phyloP scores from a whole-genome alignment of 1,284 basidiomycete genomes.

The Trichosporon inkin region DNA sequence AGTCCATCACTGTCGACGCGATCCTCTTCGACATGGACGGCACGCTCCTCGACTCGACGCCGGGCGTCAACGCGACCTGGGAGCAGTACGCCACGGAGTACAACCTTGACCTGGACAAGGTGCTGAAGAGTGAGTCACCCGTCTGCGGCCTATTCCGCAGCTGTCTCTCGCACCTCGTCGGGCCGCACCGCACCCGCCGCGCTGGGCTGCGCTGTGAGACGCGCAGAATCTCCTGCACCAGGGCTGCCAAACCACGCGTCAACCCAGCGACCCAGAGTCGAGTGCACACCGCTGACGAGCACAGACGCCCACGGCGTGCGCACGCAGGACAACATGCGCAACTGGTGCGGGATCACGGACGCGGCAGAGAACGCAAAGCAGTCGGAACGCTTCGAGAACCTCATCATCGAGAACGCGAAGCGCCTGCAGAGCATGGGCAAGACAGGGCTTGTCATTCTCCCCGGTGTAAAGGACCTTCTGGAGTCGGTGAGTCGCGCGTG shows the following conservation, averaged over 20 bases:
- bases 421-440: slow-evolving; percentile 42
- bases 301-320: slow-evolving; percentile 70
- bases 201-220: too few relatives aligned
- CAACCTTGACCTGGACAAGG: slow-evolving; percentile 44
- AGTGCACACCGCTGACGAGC: not conserved
- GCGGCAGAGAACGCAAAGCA: slow-evolving; percentile 49
- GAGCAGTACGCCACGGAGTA: slow-evolving; percentile 42
- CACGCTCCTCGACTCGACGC: slow-evolving; percentile 48
- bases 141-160: not conserved
- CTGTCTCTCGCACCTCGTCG: not conserved
- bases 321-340: slow-evolving; percentile 65
- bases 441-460: slow-evolving; percentile 44
- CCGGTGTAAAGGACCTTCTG: slow-evolving; percentile 42
- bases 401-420: slow-evolving; percentile 45
- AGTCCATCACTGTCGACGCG: slow-evolving; percentile 17
- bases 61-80: slow-evolving; percentile 48
- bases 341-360: slow-evolving; percentile 62
- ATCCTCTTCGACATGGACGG: slow-evolving; percentile 50
- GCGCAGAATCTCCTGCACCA: too few relatives aligned
- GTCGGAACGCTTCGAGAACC: slow-evolving; percentile 42
- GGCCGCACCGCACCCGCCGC: too few relatives aligned
- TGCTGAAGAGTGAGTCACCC: slow-evolving; percentile 42
- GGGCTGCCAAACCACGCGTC: too few relatives aligned
- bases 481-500: not conserved
- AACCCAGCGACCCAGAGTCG: too few relatives aligned